phyloP scores from a whole-genome alignment of 176 grass and related monocot genomes.

The Poa annua region DNA sequence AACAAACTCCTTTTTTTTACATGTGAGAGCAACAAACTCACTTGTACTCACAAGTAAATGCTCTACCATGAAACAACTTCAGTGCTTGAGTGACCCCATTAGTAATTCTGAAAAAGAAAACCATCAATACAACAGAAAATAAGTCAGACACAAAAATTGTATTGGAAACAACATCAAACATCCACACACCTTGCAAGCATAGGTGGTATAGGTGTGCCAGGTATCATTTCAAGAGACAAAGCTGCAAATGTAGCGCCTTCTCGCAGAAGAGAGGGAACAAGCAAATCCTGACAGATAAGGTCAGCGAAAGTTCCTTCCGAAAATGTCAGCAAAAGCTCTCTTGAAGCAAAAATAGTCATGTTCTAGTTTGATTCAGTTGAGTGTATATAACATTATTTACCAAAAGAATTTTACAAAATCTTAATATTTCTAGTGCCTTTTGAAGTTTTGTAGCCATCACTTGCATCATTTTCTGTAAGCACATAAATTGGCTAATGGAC shows the following conservation, averaged over 20 bases:
- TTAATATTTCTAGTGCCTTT: neutral
- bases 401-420: neutral
- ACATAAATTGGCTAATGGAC: slow-evolving; percentile 11
- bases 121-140: slow-evolving; percentile 40
- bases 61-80: slow-evolving; percentile 77
- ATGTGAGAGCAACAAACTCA: slow-evolving; percentile 57
- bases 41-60: slow-evolving; percentile 99
- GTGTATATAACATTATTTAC: slow-evolving; percentile 34
- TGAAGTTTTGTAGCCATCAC: neutral
- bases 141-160: slow-evolving; percentile 14
- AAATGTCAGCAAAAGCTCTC: slow-evolving; percentile 25
- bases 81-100: slow-evolving; percentile 73
- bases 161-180: slow-evolving; percentile 22
- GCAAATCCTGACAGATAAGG: slow-evolving; percentile 72
- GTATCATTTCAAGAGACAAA: slow-evolving; percentile 67
- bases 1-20: slow-evolving; percentile 42
- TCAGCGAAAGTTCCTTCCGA: slow-evolving; percentile 19
- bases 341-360: slow-evolving; percentile 39
- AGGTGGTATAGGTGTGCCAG: slow-evolving; percentile 91
- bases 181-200: slow-evolving; percentile 86
- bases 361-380: slow-evolving; percentile 27
- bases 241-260: slow-evolving; percentile 77
- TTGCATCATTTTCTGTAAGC: slow-evolving; percentile 17
- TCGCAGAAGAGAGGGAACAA: slow-evolving; percentile 81
- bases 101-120: slow-evolving; percentile 75